Evolutionary conservation across 2,329 filamentous ascomycete genomes (phyloP).

Genomic region (Colletotrichum truncatum): DNA sequence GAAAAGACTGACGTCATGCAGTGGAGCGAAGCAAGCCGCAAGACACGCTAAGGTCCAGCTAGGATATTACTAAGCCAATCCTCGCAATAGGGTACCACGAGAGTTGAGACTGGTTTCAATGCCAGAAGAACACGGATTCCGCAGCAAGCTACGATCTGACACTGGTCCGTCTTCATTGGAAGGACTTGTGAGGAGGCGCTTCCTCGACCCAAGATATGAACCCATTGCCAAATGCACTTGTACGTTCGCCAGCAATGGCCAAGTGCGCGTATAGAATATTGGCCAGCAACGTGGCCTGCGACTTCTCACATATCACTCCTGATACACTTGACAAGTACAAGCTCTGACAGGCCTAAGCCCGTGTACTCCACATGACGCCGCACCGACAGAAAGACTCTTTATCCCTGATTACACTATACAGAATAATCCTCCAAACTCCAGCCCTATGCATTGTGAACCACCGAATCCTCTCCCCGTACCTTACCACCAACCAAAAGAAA

Average conservation of each 20-base stretch:
- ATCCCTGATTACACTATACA: constrained; percentile 13
- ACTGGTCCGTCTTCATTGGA: no score
- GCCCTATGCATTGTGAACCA: constrained; percentile 19
- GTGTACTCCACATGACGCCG: constrained; percentile 19
- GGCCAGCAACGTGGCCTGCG: no score
- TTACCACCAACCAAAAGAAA: neutral
- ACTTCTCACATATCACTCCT: no score
- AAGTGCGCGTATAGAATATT: neutral
- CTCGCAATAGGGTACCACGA: no score
- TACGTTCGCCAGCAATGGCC: neutral
- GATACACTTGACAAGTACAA: no score
- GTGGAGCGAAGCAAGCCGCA: no score
- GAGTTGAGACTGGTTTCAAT: no score
- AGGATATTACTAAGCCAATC: constrained; percentile 19
- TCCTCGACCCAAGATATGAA: no score
- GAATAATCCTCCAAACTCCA: constrained; percentile 20
- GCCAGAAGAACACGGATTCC: no score
- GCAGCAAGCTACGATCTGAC: no score
- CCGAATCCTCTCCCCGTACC: neutral
- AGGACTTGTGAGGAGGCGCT: no score
- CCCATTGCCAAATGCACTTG: neutral
- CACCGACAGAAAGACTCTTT: neutral
- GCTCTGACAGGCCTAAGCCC: neutral
- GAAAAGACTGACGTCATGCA: constrained; percentile 11
- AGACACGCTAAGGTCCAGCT: no score